Evolutionary conservation across 225 moss, liverwort and hornwort species (phyloP).

Genomic region (Bryoerythrophyllum caledonicum): DNA sequence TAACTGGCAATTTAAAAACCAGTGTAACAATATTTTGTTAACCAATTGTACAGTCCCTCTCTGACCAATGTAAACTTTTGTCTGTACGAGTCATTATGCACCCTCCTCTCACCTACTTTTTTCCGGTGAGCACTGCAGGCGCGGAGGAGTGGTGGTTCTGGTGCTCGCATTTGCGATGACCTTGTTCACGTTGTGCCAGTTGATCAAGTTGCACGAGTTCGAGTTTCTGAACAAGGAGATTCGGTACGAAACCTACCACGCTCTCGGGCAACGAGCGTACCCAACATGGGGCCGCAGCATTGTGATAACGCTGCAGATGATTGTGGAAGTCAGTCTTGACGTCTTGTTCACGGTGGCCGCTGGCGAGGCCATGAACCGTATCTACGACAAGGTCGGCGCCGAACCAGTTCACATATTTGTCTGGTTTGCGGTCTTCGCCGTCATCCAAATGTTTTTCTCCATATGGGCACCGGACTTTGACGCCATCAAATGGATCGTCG

Average conservation of each 20-base stretch:
- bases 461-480: neutral
- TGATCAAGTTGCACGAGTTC: neutral
- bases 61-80: too few species aligned
- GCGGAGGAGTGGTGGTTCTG: neutral
- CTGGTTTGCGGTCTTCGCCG: slow-evolving; percentile 20
- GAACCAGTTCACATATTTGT: neutral
- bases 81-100: too few species aligned
- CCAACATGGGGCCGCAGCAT: neutral
- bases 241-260: slow-evolving; percentile 2
- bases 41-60: too few species aligned
- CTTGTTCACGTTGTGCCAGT: slow-evolving; percentile 14
- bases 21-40: too few species aligned
- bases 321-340: slow-evolving; percentile 22
- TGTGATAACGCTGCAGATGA: slow-evolving; percentile 15
- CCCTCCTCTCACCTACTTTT: neutral
- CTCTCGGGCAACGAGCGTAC: neutral
- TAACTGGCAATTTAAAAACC: too few species aligned
- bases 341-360: slow-evolving; percentile 16
- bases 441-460: slow-evolving; percentile 19
- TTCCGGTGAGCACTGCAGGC: slow-evolving; percentile 4
- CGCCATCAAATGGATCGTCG: slow-evolving; percentile 12
- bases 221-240: neutral
- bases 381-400: neutral
- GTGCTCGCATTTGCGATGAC: neutral
- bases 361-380: slow-evolving; percentile 28